Conservation (phyloP, 495 filamentous ascomycete genomes). For the Penicillium chermesinum region DNA sequence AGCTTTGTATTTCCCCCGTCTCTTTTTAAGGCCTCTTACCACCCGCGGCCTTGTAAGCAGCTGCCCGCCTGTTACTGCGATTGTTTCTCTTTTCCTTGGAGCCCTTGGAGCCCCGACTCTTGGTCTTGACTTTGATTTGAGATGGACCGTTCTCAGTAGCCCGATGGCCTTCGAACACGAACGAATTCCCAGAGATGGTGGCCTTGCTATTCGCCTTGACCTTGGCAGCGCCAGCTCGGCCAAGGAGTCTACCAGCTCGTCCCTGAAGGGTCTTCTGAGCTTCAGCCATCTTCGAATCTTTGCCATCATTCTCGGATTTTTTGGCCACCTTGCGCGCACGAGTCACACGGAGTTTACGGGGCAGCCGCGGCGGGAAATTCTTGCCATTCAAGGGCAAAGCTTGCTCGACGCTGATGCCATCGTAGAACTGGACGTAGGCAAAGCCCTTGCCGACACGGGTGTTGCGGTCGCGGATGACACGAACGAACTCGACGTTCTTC, state of each 20-base stretch:
- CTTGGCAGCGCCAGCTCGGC: conserved; percentile 67
- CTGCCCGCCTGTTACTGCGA: conserved; percentile 53
- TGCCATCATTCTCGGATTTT: conserved; percentile 48
- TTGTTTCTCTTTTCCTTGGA: conserved; percentile 49
- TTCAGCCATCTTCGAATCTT: conserved; percentile 54
- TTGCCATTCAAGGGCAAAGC: conserved; percentile 82
- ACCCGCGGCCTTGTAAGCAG: conserved; percentile 60
- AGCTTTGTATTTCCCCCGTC: background rate
- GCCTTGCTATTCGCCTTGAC: conserved; percentile 43
- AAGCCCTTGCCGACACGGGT: conserved; percentile 96
- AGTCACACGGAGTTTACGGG: conserved; percentile 77
- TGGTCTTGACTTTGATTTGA: conserved; percentile 52
- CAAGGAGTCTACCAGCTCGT: conserved; percentile 76
- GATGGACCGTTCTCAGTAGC: conserved; percentile 65
- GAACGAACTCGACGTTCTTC: conserved; percentile 85
- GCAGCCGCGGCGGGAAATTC: conserved; percentile 88
- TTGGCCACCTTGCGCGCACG: conserved; percentile 75
- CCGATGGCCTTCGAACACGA: conserved; percentile 88
- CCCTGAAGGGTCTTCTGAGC: conserved; percentile 69
- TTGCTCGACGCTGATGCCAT: conserved; percentile 79
- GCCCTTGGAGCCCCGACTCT: conserved; percentile 51
- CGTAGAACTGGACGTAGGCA: conserved; percentile 96
- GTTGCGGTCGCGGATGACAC: conserved; percentile 82
- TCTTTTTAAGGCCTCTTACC: conserved; percentile 36
- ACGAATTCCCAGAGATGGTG: conserved; percentile 44